phyloP scores from a whole-genome alignment of 345 rosid genomes.

The Nasturtium officinale region DNA sequence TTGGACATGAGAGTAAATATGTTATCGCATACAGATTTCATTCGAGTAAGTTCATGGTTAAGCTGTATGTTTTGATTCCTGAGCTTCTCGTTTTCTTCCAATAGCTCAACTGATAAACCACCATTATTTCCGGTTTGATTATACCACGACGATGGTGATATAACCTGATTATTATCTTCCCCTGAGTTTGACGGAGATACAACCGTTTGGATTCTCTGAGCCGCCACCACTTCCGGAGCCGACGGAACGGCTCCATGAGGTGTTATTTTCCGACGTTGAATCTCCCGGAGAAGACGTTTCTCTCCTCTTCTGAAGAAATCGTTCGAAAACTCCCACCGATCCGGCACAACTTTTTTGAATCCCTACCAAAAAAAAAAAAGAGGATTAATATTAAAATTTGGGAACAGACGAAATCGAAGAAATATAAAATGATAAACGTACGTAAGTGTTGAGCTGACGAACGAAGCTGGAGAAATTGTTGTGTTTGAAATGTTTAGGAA shows the following conservation, averaged over 20 bases:
- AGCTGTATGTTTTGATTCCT: slow-evolving; percentile 66
- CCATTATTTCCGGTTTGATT: slow-evolving; percentile 20
- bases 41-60: slow-evolving; percentile 62
- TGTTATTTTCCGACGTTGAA: slow-evolving; percentile 75
- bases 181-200: slow-evolving; percentile 61
- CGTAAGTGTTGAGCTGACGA: slow-evolving; percentile 93
- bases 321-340: slow-evolving; percentile 95
- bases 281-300: slow-evolving; percentile 68
- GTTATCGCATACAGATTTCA: slow-evolving; percentile 66
- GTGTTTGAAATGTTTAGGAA: slow-evolving; percentile 85
- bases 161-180: slow-evolving; percentile 52
- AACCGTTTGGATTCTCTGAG: slow-evolving; percentile 42
- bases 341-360: slow-evolving; percentile 81
- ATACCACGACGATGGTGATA: slow-evolving; percentile 59
- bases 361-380: slow-evolving; percentile 49
- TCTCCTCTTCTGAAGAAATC: slow-evolving; percentile 76
- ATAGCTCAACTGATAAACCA: slow-evolving; percentile 51
- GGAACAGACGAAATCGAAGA: not conserved
- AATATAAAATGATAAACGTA: slow-evolving; percentile 28
- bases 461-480: slow-evolving; percentile 93
- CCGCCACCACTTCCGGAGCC: slow-evolving; percentile 6
- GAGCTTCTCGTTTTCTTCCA: slow-evolving; percentile 80
- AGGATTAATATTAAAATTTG: too few species aligned
- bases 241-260: slow-evolving; percentile 22
- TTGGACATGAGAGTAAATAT: slow-evolving; percentile 57